Base-by-base conservation (phyloP, 106 monocot species). In the Xerophyta viscosa region DNA sequence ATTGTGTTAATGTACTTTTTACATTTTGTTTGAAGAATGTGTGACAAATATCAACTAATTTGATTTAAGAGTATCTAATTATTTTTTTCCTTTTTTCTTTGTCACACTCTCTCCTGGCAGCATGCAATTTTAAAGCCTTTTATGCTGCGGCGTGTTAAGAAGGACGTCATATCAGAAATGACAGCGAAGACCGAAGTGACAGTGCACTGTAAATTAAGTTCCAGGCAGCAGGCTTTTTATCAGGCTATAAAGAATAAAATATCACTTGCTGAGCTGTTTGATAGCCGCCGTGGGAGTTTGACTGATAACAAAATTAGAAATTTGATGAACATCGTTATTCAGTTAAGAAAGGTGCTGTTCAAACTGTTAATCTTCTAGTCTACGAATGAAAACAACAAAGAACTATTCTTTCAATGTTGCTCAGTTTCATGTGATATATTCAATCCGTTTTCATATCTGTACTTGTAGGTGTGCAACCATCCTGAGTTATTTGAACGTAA, bases 171-270 rank as follows among this genome's bases (percentile, higher is more conserved):
- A 58, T 63, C 88, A 26, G 96, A 96, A 76, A 82, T 96, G 96
- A 96, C 85, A 20, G 72, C 68, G 20, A 96, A 96, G 76, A 96
- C 58, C 26, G 96, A 96, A 79, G 70, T 89, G 1, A 96, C 75
- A 37, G 79, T 96, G 39, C 84, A 82, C 47, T 96, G 96, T 58
- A 89, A 85, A 79, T 74, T 96, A 61, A 96, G 96, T 74, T 89
- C 96, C 47, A 67, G 89, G 18, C 96, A 96, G 67, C 88, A 96
- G 45, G 89, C 82, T 29, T 96, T 96, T 61, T 96, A 96, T 74
- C 96, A 85, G 51, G 96, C 96, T 56, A 96, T 96, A 62, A 96
- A 96, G 27, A 96, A 96, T 64, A 96, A 96, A 60, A 89, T 96
- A 37, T 96, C 96, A 26, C 81, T 96, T 67, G 64, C 78, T 37